These are phyloP conservation scores for Annulohypoxylon maeteangense DNA, from an alignment of 495 filamentous ascomycete genomes.

Conservation along the genomic window DNA sequence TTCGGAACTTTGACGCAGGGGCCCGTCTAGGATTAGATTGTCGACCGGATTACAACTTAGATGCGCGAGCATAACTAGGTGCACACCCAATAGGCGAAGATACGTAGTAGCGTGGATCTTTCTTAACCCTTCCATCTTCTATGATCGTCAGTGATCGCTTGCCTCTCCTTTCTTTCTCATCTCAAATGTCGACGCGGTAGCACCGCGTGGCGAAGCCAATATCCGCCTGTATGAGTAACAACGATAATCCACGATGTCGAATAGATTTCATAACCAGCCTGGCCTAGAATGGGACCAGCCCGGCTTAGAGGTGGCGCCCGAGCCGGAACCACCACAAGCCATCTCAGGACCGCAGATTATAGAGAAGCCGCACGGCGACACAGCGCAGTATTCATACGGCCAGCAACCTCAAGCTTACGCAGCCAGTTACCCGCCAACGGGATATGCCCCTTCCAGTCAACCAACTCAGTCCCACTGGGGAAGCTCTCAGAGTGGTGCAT, in stretches of 20 bases:
- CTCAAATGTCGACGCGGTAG: slow-evolving; percentile 16
- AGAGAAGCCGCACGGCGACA: slow-evolving; percentile 20
- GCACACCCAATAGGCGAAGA: neutral
- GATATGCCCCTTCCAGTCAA: slow-evolving; percentile 13
- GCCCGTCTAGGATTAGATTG: neutral
- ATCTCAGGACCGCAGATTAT: slow-evolving; percentile 26
- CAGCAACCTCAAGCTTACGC: slow-evolving; percentile 19
- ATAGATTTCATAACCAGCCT: slow-evolving; percentile 2
- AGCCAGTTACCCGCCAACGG: slow-evolving; percentile 21
- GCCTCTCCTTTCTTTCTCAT: neutral
- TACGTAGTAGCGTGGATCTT: slow-evolving; percentile 8
- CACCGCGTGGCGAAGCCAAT: slow-evolving; percentile 13
- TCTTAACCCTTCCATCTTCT: slow-evolving; percentile 9
- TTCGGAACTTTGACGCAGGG: slow-evolving; percentile 20
- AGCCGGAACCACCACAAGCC: slow-evolving; percentile 22
- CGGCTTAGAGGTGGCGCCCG: slow-evolving; percentile 35
- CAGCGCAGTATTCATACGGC: slow-evolving; percentile 17
- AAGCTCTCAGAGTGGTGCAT: slow-evolving; percentile 27
- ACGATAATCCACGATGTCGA: slow-evolving; percentile 14
- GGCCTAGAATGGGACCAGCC: slow-evolving; percentile 28
- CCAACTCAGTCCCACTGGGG: slow-evolving; percentile 16
- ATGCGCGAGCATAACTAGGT: slow-evolving; percentile 4
- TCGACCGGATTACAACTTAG: neutral
- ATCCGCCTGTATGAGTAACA: slow-evolving; percentile 7
- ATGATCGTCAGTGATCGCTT: neutral